A percentile compares a stretch with the other conserved stretches of the same genome.
These are phyloP conservation scores for Barbarea vulgaris DNA, from an alignment of 345 rosid genomes.

Conservation along the genomic window DNA sequence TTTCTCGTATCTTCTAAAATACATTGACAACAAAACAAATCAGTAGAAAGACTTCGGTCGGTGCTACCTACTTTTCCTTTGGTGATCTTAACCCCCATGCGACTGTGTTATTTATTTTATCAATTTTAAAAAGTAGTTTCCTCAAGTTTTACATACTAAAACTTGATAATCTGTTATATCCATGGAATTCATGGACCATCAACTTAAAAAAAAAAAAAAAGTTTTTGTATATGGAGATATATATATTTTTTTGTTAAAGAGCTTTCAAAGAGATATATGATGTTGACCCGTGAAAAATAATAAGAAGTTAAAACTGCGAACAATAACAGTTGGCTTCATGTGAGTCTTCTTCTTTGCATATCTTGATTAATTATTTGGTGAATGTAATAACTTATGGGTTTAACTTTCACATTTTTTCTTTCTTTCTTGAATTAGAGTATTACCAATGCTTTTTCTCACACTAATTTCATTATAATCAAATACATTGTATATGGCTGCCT, in stretches of 20 bases:
- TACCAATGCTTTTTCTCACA: not conserved
- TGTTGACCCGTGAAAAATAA: too few species aligned
- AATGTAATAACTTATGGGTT: too few species aligned
- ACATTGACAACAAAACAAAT: not conserved
- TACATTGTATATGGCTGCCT: not conserved
- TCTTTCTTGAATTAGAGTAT: not conserved
- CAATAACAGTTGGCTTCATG: not conserved
- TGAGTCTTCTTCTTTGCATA: not conserved
- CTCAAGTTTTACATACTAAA: not conserved
- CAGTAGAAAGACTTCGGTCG: not conserved
- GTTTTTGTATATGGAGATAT: too few species aligned
- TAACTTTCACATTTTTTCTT: too few species aligned
- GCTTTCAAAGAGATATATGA: too few species aligned
- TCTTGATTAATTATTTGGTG: too few species aligned
- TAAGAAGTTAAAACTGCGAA: too few species aligned
- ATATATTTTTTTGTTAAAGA: too few species aligned
- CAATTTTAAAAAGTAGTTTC: not conserved
- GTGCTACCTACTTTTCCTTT: conserved; percentile 16
- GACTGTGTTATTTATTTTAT: not conserved
- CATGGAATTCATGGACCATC: too few species aligned
- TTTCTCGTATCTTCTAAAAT: not conserved
- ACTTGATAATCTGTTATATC: not conserved
- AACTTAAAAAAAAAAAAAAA: too few species aligned
- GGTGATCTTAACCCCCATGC: conserved; percentile 17
- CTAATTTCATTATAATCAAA: not conserved